Percentiles rank a stretch among this genome's conserved stretches.
Evolutionary conservation across 352 stramenopile species (phyloP).

Genomic region (Phytophthora pini): DNA sequence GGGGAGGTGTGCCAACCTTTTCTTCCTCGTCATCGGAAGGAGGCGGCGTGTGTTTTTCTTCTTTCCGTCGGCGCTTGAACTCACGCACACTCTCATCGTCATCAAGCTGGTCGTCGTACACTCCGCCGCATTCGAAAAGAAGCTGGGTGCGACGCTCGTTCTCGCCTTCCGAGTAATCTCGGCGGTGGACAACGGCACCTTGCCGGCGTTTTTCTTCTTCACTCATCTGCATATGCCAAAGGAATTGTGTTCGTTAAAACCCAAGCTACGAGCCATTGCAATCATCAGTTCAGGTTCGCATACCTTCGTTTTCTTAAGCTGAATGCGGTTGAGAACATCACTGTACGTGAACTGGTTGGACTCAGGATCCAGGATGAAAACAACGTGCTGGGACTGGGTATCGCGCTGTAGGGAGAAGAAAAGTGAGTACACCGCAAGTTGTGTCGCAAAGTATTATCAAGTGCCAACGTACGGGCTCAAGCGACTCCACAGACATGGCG

Average conservation of each 20-base stretch:
- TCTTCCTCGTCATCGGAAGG: slow-evolving; percentile 49
- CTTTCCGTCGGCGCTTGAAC: slow-evolving; percentile 64
- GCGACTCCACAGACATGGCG: slow-evolving; percentile 68
- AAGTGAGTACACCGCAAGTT: slow-evolving; percentile 7
- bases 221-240: slow-evolving; percentile 43
- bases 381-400: slow-evolving; percentile 60
- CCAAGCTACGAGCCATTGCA: neutral
- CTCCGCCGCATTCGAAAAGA: slow-evolving; percentile 64
- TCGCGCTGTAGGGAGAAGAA: slow-evolving; percentile 37
- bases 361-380: slow-evolving; percentile 83
- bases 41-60: slow-evolving; percentile 28
- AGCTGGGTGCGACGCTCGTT: slow-evolving; percentile 62
- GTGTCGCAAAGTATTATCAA: neutral
- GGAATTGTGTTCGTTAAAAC: slow-evolving; percentile 4
- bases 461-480: slow-evolving; percentile 66
- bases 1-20: slow-evolving; percentile 44
- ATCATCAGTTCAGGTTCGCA: neutral
- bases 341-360: slow-evolving; percentile 83
- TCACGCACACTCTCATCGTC: slow-evolving; percentile 68
- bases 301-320: slow-evolving; percentile 86
- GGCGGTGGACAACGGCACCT: slow-evolving; percentile 78
- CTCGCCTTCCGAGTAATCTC: slow-evolving; percentile 77
- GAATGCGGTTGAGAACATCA: slow-evolving; percentile 76
- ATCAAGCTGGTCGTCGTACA: slow-evolving; percentile 75
- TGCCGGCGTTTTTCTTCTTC: slow-evolving; percentile 82